These are phyloP conservation scores for Tardiomyces blankii DNA, from an alignment of 1,139 yeast genomes.

Conservation along the genomic window DNA sequence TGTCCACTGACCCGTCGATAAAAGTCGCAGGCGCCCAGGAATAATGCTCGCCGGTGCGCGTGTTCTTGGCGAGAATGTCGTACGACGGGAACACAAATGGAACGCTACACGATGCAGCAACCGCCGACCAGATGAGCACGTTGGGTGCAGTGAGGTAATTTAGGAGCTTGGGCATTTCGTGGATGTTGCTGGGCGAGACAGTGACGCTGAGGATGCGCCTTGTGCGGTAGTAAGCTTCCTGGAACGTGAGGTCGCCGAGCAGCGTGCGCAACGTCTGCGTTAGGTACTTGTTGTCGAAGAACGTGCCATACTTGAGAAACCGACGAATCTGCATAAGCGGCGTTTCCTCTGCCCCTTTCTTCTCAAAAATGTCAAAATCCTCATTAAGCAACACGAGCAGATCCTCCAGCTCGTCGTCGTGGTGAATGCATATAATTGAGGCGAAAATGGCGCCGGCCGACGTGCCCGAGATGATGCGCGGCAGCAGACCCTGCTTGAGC, in stretches of 20 bases:
- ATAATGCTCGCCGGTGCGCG: slow-evolving; percentile 48
- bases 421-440: slow-evolving; percentile 70
- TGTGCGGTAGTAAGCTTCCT: slow-evolving; percentile 82
- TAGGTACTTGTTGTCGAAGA: slow-evolving; percentile 71
- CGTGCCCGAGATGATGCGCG: slow-evolving; percentile 87
- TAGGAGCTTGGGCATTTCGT: slow-evolving; percentile 42
- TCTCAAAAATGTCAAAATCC: slow-evolving; percentile 64
- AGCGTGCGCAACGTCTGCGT: slow-evolving; percentile 63
- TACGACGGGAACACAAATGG: slow-evolving; percentile 88
- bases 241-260: slow-evolving; percentile 89
- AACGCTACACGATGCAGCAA: slow-evolving; percentile 90
- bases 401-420: slow-evolving; percentile 58
- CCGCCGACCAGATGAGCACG: slow-evolving; percentile 89
- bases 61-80: slow-evolving; percentile 73
- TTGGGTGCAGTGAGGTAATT: slow-evolving; percentile 93
- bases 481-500: slow-evolving; percentile 62
- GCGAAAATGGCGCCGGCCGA: slow-evolving; percentile 97
- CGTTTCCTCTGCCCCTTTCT: slow-evolving; percentile 37
- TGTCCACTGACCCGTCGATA: slow-evolving; percentile 94
- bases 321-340: slow-evolving; percentile 44
- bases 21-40: slow-evolving; percentile 84
- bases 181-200: slow-evolving; percentile 61
- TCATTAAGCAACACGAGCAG: slow-evolving; percentile 27
- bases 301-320: slow-evolving; percentile 69
- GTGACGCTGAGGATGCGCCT: slow-evolving; percentile 78